Conservation (phyloP, 1,284 basidiomycete genomes). For the Vanrija sp. region DNA sequence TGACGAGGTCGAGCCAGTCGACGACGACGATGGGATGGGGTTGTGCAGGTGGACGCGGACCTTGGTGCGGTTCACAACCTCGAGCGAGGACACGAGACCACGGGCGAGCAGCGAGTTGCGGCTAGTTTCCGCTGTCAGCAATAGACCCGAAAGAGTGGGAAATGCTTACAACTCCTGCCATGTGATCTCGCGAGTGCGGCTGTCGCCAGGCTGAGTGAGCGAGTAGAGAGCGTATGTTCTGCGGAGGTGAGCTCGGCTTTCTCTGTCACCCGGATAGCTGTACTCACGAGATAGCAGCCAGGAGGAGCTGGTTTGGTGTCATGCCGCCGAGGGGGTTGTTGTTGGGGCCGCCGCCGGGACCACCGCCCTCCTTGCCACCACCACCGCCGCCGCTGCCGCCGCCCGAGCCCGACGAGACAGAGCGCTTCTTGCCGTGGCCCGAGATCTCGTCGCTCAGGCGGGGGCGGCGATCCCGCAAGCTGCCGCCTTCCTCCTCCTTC, state of each 20-base stretch:
- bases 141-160: not conserved
- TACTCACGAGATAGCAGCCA: constrained; percentile 36
- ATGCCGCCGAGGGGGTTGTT: constrained; percentile 30
- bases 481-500: constrained; percentile 24
- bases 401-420: constrained; percentile 27
- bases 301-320: constrained; percentile 44
- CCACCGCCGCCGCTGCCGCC: constrained; percentile 34
- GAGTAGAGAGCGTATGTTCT: constrained; percentile 44
- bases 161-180: constrained; percentile 82
- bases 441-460: constrained; percentile 34
- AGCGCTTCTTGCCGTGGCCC: constrained; percentile 9
- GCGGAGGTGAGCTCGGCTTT: not conserved
- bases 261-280: not conserved
- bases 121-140: constrained; percentile 30
- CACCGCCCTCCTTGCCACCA: constrained; percentile 24
- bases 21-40: constrained; percentile 27
- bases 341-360: constrained; percentile 21
- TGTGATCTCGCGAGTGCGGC: constrained; percentile 74
- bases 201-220: constrained; percentile 34
- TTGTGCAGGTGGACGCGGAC: constrained; percentile 56
- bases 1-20: constrained; percentile 12
- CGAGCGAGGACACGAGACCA: constrained; percentile 90
- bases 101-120: constrained; percentile 92
- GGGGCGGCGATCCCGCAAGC: constrained; percentile 29
- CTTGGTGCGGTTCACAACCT: constrained; percentile 85